These are phyloP conservation scores for Flaveria robusta DNA, from an alignment of 129 eudicot genomes.

Conservation along the genomic window DNA sequence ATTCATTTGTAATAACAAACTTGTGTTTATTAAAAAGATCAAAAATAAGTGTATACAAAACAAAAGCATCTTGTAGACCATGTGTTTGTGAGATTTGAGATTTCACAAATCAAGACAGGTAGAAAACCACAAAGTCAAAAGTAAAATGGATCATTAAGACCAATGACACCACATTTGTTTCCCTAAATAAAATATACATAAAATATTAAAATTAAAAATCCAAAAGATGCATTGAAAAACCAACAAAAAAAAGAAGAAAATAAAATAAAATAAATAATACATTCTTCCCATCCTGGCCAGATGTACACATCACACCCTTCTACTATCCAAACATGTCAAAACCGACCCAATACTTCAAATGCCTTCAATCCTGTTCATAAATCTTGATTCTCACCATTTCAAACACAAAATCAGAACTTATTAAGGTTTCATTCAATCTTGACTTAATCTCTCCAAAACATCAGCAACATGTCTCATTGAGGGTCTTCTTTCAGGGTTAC, in stretches of 20 bases:
- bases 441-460: slow-evolving; percentile 61
- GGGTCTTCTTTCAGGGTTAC: slow-evolving; percentile 83
- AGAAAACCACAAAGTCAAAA: slow-evolving; percentile 13
- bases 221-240: slow-evolving; percentile 22
- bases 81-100: slow-evolving; percentile 1
- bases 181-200: slow-evolving; percentile 34
- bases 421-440: slow-evolving; percentile 26
- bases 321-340: slow-evolving; percentile 27
- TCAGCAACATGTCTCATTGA: slow-evolving; percentile 86
- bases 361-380: neutral
- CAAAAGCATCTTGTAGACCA: neutral
- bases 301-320: slow-evolving; percentile 38
- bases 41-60: neutral
- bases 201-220: slow-evolving; percentile 16
- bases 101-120: slow-evolving; percentile 5
- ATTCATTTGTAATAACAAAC: neutral
- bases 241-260: slow-evolving; percentile 2
- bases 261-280: slow-evolving; percentile 32
- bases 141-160: slow-evolving; percentile 6
- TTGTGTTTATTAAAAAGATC: neutral
- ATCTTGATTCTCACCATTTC: neutral
- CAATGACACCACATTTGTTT: slow-evolving; percentile 15
- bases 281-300: slow-evolving; percentile 23
- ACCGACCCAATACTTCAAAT: slow-evolving; percentile 33
- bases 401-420: neutral